Evolutionary conservation across 75 land plant genomes (phyloP).

Genomic region (Picea sitchensis): DNA sequence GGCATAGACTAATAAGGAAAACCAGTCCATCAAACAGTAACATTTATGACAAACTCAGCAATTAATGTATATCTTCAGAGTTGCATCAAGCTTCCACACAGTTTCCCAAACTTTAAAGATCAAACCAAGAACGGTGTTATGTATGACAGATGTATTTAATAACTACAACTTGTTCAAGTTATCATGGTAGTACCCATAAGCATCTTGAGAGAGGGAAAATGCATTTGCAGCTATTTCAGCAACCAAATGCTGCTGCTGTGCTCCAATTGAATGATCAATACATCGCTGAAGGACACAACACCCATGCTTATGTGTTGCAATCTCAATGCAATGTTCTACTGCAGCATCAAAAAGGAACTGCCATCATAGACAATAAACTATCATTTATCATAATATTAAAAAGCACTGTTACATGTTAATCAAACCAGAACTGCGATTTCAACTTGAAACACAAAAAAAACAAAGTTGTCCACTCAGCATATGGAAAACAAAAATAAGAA

Average conservation of each 20-base stretch:
- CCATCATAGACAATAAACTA: conserved; percentile 19
- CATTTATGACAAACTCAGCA: not conserved
- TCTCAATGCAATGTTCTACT: conserved; percentile 46
- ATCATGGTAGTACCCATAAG: conserved; percentile 45
- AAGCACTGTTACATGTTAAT: too few species aligned
- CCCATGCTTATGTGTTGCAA: conserved; percentile 61
- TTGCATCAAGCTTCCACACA: not conserved
- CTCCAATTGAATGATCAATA: conserved; percentile 27
- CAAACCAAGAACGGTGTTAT: not conserved
- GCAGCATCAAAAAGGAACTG: conserved; percentile 61
- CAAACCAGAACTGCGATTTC: too few species aligned
- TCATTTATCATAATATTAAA: not conserved
- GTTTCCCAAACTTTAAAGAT: not conserved
- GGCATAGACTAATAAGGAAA: not conserved
- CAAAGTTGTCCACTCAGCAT: too few species aligned
- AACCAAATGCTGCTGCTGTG: conserved; percentile 28
- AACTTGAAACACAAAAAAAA: too few species aligned
- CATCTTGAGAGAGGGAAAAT: conserved; percentile 50
- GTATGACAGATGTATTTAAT: not conserved
- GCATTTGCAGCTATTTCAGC: conserved; percentile 47
- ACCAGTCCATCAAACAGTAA: not conserved
- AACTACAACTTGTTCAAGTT: not conserved
- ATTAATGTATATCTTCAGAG: not conserved
- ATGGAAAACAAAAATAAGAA: too few species aligned
- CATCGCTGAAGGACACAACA: conserved; percentile 60